Evolutionary conservation across 371 early-diverging fungal genomes (phyloP), one percentile per base, ranked within the genome.

Genomic region (Rhizopus delemar): DNA sequence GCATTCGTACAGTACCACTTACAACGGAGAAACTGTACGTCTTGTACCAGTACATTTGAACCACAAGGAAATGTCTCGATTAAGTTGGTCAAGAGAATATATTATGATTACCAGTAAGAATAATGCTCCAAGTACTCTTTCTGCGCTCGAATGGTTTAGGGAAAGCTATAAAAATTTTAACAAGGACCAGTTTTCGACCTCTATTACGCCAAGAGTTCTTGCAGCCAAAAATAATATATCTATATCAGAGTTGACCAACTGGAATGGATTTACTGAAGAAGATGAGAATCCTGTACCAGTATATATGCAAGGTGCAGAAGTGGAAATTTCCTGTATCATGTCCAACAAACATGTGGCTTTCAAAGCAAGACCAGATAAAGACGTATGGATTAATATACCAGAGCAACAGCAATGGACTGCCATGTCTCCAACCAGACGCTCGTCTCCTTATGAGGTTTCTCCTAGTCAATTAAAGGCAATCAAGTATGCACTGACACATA

Each of bases 271-370:
- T 8, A 13, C 29, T 8, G 46, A 51, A 22, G 29, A 22, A 3
- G 28, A 43, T 22, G 56, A 57, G 1, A 8, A 50, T 0, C 38
- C 29, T 5, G 5, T 34, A 22, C 79, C 79, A 0, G 57, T 65
- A 4, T 75, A 79, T 46, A 35, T 79, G 3, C 49, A 39, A 1
- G 39, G 46, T 36, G 43, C 57, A 4, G 66, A 66, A 3, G 16
- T 79, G 16, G 73, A 75, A 56, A 46, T 79, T 7, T 62, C 69
- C 0, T 66, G 62, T 29, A 62, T 79, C 16, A 57, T 75, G 63
- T 22, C 39, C 3, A 53, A 56, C 5, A 32, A 57, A 3, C 34
- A 55, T 3, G 45, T 43, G 7, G 43, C 49, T 3, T 39, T 51
- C 32, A 60, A 53, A 28, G 65, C 64, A 12, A 43, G 33, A 11